These are phyloP conservation scores for Clonostachys solani DNA, from an alignment of 2,329 filamentous ascomycete species.

Conservation along the genomic window DNA sequence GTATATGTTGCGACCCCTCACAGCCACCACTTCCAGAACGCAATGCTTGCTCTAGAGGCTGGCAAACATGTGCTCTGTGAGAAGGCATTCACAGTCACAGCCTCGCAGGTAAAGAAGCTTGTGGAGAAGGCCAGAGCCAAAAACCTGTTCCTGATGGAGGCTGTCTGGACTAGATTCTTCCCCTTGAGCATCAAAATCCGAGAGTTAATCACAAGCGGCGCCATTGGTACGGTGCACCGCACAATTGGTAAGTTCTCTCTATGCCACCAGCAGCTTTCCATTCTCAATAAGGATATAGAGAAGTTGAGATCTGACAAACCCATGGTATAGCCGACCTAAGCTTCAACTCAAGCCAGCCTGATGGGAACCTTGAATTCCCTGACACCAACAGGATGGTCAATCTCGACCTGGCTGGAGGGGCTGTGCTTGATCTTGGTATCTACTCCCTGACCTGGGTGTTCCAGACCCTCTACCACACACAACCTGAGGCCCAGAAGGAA, in stretches of 20 bases:
- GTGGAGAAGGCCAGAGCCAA: conserved; percentile 69
- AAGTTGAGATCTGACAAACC: conserved; percentile 4
- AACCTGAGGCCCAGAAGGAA: conserved; percentile 63
- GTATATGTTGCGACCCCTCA: conserved; percentile 89
- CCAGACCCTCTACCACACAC: conserved; percentile 81
- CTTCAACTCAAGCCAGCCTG: conserved; percentile 52
- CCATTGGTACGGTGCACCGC: conserved; percentile 58
- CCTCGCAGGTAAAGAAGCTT: conserved; percentile 68
- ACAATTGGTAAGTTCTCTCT: conserved; percentile 37
- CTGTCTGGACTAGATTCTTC: conserved; percentile 88
- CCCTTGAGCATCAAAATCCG: conserved; percentile 74
- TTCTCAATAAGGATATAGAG: not conserved
- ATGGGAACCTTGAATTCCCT: conserved; percentile 52
- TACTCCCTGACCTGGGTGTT: conserved; percentile 90
- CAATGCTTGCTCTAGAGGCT: conserved; percentile 76
- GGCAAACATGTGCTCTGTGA: conserved; percentile 89
- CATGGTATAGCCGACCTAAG: conserved; percentile 48
- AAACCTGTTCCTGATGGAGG: conserved; percentile 76
- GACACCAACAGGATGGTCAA: conserved; percentile 76
- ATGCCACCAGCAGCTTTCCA: not conserved
- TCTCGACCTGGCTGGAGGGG: conserved; percentile 75
- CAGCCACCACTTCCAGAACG: conserved; percentile 90
- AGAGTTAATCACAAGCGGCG: conserved; percentile 53
- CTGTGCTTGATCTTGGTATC: conserved; percentile 79
- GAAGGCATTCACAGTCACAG: conserved; percentile 85